These are phyloP conservation scores for Naganishia vaughanmartiniae DNA, from an alignment of 768 basidiomycete species.

Conservation along the genomic window DNA sequence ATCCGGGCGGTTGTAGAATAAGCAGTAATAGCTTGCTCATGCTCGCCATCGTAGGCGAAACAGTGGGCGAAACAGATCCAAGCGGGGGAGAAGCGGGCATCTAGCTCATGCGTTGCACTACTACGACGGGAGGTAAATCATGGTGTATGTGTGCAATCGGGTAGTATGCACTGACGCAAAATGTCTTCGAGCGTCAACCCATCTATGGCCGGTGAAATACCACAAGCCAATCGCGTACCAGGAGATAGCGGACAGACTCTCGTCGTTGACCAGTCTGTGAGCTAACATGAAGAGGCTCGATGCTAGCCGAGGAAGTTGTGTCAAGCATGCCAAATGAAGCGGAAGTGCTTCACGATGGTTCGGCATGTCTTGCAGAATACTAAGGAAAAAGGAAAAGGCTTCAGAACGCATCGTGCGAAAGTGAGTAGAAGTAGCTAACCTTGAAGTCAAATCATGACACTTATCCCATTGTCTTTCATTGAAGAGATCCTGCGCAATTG, in stretches of 20 bases:
- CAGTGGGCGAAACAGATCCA: slow-evolving; percentile 99
- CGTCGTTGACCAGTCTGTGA: slow-evolving; percentile 89
- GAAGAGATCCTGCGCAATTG: slow-evolving; percentile 86
- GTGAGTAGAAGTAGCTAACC: slow-evolving; percentile 54
- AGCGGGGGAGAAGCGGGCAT: slow-evolving; percentile 90
- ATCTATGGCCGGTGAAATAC: slow-evolving; percentile 84
- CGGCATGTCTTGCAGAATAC: slow-evolving; percentile 74
- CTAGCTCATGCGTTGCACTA: slow-evolving; percentile 48
- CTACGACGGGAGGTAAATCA: not conserved
- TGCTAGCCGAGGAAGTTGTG: slow-evolving; percentile 84
- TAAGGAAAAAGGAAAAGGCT: not conserved
- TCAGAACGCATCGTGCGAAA: slow-evolving; percentile 55
- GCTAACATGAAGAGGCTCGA: slow-evolving; percentile 93
- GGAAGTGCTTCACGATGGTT: slow-evolving; percentile 88
- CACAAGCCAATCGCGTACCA: slow-evolving; percentile 99
- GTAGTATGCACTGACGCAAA: slow-evolving; percentile 67
- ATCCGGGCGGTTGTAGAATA: slow-evolving; percentile 95
- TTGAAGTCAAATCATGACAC: slow-evolving; percentile 80
- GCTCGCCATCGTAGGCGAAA: slow-evolving; percentile 94
- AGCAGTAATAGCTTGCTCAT: slow-evolving; percentile 96
- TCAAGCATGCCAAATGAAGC: slow-evolving; percentile 95
- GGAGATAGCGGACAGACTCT: slow-evolving; percentile 86
- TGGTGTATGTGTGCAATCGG: not conserved
- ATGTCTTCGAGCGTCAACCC: slow-evolving; percentile 86
- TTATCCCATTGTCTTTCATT: slow-evolving; percentile 88